Base-by-base conservation (phyloP, 768 basidiomycete genomes). In the Paxillus rubicundulus region DNA sequence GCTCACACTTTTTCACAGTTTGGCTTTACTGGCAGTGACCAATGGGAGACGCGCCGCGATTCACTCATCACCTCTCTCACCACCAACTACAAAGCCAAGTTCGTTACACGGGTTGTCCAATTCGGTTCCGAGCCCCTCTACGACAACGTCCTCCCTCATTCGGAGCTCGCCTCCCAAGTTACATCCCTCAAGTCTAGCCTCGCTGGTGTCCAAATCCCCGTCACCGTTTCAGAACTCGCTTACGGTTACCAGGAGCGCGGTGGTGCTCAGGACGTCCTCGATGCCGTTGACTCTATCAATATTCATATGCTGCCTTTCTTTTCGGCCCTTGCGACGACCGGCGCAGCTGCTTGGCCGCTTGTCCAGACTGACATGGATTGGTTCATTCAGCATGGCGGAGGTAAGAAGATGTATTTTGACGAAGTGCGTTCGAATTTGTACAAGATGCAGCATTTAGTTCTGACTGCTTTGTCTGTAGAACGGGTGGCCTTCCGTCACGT, bases 271-370 rank as follows among this genome's bases (percentile, higher is more conserved):
- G 70, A 77, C 42, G 79, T 86, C 14, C 69, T 89, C 51, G 69
- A 79, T 50, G 80, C 83, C 0, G 70, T 87, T 8, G 84, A 88
- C 59, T 73, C 76, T 42, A 81, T 89, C 45, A 82, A 87, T 56
- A 79, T 78, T 0, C 87, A 89, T 61, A 86, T 86, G 73, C 68
- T 88, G 30, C 86, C 87, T 2, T 87, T 87, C 70, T 88, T 87
- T 64, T 76, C 52, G 37, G 16, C 38, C 4, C 43, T 36, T 18
- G 61, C 57, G 18, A 58, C 50, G 30, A 57, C 57, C 80, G 87
- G 81, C 4, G 75, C 74, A 40, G 62, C 74, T 17, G 77, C 86
- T 1, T 88, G 87, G 86, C 80, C 85, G 1, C 70, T 84, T 27
- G 81, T 89, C 0, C 45, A 72, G 52, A 64, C 59, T 1, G 86